Evolutionary conservation across 192 early-diverging fungal species (phyloP), one percentile per base, ranked within the genome.

Genomic region (Dispira parvispora): DNA sequence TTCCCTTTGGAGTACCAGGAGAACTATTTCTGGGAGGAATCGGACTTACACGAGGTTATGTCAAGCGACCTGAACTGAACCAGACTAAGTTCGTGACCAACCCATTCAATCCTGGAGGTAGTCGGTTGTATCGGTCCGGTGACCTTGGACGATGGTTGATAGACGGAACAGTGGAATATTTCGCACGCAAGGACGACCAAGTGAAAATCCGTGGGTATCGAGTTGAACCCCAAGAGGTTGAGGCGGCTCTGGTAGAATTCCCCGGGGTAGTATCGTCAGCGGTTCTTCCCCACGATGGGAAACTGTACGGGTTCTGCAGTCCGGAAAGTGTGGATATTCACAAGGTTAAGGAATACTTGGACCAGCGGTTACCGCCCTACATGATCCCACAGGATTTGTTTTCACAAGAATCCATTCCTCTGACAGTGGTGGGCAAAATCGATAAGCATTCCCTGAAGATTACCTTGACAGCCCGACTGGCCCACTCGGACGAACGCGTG

Each of bases 1-100:
- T 62, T 18, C 68, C 68, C 3, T 21, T 73, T 11, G 72, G 72
- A 18, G 72, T 61, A 10, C 45, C 53, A 14, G 69, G 69, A 0
- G 68, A 71, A 52, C 25, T 75, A 5, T 66, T 65, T 43, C 67
- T 69, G 45, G 68, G 64, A 23, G 16, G 32, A 6, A 38, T 38
- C 32, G 32, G 32, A 38, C 32, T 38, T 38, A 38, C 32, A 6
- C 32, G 32, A 4, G 32, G 32, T 38, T 38, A 38, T 38, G 32
- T 38, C 32, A 38, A 38, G 1, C 32, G 32, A 38, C 32, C 32
- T 6, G 32, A 38, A 38, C 32, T 38, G 32, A 38, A 38, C 32
- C 32, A 6, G 32, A 4, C 32, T 6, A 38, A 38, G 8, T 50
- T 50, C 4, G 23, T 50, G 4, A 4, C 16, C 49, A 50, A 50